Base-by-base conservation (phyloP, 2,329 filamentous ascomycete genomes). In the Talaromyces verruculosus region DNA sequence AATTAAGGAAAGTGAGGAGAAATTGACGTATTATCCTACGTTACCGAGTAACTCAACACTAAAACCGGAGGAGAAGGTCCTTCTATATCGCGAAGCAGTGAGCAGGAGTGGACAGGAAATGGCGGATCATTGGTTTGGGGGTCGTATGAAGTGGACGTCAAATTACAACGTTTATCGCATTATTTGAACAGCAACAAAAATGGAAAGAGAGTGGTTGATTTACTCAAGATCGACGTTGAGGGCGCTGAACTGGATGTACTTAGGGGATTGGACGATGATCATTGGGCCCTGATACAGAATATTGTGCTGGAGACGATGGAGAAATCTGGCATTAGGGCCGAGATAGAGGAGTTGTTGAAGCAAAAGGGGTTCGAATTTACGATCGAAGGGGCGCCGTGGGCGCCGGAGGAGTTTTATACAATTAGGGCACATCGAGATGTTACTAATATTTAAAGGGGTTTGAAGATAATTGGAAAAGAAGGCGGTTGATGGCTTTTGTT, bases 171-270 rank as follows among this genome's bases (percentile, higher is more conserved):
- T 8, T 47, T 62, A 30, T 51, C 45, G 15, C 11, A 53, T 3
- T 51, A 41, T 30, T 33, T 62, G 30, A 11, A 15, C 45, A 33
- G 11, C 8, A 5, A n/a, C 7, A 22, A 13, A 1, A 35, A 62
- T 11, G 19, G 17, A 17, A 10, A 17, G 33, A 19, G 35, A n/a
- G 17, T 59, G 28, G 53, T 62, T 19, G 60, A 62, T 30, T n/a
- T 62, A 19, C 45, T 62, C n/a, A 62, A 62, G n/a, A n/a, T 62
- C 6, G 60, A 62, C 15, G 60, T 62, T 13, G 60, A 62, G 13
- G 60, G 43, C 6, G 43, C 43, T 11, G 60, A 62, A 19, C 60
- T 62, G 5, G 60, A 62, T n/a, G 60, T 62, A 2, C 15, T 49
- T 2, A 49, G 10, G 33, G 60, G 60, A 2, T n/a, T 62, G 8